Percentiles rank a stretch among this genome's conserved stretches.
These are phyloP conservation scores for Nakaseomyces kungkrabaensis DNA, from an alignment of 1,139 yeast species.

Conservation along the genomic window DNA sequence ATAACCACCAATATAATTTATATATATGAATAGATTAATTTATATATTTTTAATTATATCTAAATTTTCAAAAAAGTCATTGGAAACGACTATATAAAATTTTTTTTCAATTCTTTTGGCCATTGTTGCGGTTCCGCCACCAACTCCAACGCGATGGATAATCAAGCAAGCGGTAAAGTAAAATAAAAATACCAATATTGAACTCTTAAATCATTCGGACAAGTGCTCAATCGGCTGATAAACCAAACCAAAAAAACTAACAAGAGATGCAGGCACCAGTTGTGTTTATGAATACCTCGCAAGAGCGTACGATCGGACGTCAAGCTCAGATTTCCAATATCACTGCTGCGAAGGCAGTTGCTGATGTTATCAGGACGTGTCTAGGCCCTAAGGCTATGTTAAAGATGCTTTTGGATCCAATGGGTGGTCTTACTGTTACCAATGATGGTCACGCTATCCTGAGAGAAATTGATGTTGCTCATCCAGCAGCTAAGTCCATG, in stretches of 20 bases:
- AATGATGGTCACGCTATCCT: slow-evolving; percentile 95
- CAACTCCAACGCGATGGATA: neutral
- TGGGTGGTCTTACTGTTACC: slow-evolving; percentile 96
- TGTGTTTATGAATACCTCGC: slow-evolving; percentile 69
- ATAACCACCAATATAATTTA: too few relatives aligned
- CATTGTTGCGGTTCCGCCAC: too few relatives aligned
- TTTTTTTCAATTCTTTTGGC: neutral
- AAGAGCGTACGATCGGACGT: slow-evolving; percentile 92
- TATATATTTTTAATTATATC: too few relatives aligned
- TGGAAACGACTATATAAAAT: neutral
- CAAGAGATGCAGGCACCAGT: slow-evolving; percentile 60
- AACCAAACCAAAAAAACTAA: neutral
- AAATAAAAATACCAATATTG: neutral
- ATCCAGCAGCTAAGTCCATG: slow-evolving; percentile 98
- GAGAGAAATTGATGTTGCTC: slow-evolving; percentile 84
- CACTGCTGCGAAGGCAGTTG: slow-evolving; percentile 97
- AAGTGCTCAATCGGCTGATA: too few relatives aligned
- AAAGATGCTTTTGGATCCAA: slow-evolving; percentile 94
- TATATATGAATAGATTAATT: too few relatives aligned
- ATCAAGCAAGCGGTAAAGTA: neutral
- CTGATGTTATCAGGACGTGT: slow-evolving; percentile 94
- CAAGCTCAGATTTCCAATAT: slow-evolving; percentile 95
- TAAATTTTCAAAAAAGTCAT: neutral
- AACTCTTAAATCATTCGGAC: too few relatives aligned
- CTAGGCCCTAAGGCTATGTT: slow-evolving; percentile 78